These are phyloP conservation scores for Rickenella mellea DNA, from an alignment of 768 basidiomycete genomes.

Conservation along the genomic window DNA sequence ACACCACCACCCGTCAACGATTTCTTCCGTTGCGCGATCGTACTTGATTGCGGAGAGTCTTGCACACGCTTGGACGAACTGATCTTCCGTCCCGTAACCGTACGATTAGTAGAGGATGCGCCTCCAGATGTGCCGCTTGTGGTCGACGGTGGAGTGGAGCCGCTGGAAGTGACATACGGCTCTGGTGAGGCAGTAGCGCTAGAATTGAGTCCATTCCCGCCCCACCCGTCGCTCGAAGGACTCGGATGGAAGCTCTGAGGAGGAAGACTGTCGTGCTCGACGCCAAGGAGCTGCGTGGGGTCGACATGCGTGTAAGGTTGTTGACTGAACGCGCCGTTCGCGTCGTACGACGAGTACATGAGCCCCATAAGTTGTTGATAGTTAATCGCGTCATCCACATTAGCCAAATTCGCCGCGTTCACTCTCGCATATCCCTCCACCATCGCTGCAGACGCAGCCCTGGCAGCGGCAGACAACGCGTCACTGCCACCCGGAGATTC, in stretches of 20 bases:
- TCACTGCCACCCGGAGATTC: slow-evolving; percentile 27
- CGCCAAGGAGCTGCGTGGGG: slow-evolving; percentile 74
- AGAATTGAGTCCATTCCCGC: slow-evolving; percentile 52
- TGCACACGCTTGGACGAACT: slow-evolving; percentile 55
- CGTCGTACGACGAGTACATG: slow-evolving; percentile 48
- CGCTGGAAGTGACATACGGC: slow-evolving; percentile 57
- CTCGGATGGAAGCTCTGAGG: slow-evolving; percentile 57
- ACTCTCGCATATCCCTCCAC: slow-evolving; percentile 69
- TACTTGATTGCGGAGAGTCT: slow-evolving; percentile 23
- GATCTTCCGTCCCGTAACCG: slow-evolving; percentile 42
- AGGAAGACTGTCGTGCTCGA: slow-evolving; percentile 28
- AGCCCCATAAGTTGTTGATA: slow-evolving; percentile 61
- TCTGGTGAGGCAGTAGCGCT: slow-evolving; percentile 36
- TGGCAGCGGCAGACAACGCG: slow-evolving; percentile 55
- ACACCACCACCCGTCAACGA: slow-evolving; percentile 22
- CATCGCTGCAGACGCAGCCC: slow-evolving; percentile 58
- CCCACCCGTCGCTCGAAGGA: slow-evolving; percentile 79
- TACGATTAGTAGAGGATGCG: slow-evolving; percentile 17
- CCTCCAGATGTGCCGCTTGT: slow-evolving; percentile 33
- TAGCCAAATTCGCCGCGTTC: slow-evolving; percentile 39
- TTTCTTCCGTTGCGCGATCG: slow-evolving; percentile 36
- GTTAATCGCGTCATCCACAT: slow-evolving; percentile 27
- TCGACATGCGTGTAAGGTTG: slow-evolving; percentile 75
- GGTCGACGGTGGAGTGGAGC: slow-evolving; percentile 63
- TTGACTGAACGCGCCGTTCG: slow-evolving; percentile 23